These are phyloP conservation scores for Melaleuca alternifolia DNA, from an alignment of 345 rosid species.

Conservation along the genomic window DNA sequence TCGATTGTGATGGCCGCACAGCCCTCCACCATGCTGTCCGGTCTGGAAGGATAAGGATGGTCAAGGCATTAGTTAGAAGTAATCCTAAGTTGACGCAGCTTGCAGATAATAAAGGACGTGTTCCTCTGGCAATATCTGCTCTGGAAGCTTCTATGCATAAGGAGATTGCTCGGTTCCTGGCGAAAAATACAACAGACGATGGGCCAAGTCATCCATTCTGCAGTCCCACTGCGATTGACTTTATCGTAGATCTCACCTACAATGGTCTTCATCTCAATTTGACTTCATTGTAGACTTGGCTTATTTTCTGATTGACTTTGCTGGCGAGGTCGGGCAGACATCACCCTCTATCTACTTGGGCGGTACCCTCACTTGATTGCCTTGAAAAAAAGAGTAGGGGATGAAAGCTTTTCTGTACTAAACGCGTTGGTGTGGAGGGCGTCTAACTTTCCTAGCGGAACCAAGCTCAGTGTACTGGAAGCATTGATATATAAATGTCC, in stretches of 20 bases:
- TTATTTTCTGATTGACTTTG: not conserved
- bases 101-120: not conserved
- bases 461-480: not conserved
- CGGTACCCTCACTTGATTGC: not conserved
- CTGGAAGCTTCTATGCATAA: not conserved
- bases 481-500: not conserved
- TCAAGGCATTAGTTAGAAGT: not conserved
- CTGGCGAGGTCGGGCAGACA: not conserved
- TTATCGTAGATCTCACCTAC: not conserved
- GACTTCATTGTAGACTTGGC: not conserved
- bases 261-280: not conserved
- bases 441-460: not conserved
- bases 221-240: not conserved
- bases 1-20: not conserved
- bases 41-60: not conserved
- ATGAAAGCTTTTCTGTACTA: too few relatives aligned
- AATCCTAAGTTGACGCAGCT: not conserved
- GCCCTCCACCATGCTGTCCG: not conserved
- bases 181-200: not conserved
- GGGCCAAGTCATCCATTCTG: not conserved
- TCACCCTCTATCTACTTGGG: not conserved
- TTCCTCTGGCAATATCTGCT: not conserved
- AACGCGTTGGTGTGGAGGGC: not conserved
- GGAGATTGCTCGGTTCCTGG: not conserved
- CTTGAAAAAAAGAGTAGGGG: not conserved